phyloP scores from a whole-genome alignment of 2,329 filamentous ascomycete genomes.

The Cercospora beticola region DNA sequence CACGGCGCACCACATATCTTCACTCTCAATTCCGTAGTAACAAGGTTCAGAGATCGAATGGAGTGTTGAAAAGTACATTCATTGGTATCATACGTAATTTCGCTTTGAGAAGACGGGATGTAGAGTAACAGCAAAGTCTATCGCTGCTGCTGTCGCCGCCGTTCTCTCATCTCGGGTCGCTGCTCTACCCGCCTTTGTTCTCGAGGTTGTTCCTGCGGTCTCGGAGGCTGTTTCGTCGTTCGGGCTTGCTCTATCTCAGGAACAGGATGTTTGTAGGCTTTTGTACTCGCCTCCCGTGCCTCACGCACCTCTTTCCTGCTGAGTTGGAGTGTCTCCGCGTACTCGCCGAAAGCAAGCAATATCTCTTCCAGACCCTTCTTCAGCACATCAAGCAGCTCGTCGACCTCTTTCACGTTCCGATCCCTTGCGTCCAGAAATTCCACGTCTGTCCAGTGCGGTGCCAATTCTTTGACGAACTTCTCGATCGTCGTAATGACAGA shows the following conservation, averaged over 20 bases:
- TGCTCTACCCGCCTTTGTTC: background rate
- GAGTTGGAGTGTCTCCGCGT: slow-evolving; percentile 68
- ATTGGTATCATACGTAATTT: slow-evolving; percentile 12
- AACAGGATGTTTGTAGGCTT: background rate
- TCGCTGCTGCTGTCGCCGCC: slow-evolving; percentile 1
- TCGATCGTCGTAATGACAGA: slow-evolving; percentile 68
- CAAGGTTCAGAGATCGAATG: background rate
- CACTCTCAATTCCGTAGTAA: background rate
- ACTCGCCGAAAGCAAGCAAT: slow-evolving; percentile 70
- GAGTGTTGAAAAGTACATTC: background rate
- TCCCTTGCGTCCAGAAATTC: slow-evolving; percentile 52
- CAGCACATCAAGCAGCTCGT: slow-evolving; percentile 65
- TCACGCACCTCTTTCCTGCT: slow-evolving; percentile 68
- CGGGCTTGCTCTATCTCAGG: slow-evolving; percentile 6
- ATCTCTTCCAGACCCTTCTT: slow-evolving; percentile 65
- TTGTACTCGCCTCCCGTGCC: slow-evolving; percentile 60
- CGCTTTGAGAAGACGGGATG: background rate
- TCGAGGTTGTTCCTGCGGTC: background rate
- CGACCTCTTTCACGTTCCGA: slow-evolving; percentile 61
- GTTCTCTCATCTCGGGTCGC: slow-evolving; percentile 9
- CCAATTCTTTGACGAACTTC: slow-evolving; percentile 58
- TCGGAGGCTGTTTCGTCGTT: background rate
- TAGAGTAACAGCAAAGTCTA: background rate
- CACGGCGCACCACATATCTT: background rate
- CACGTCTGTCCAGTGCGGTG: slow-evolving; percentile 78